These are phyloP conservation scores for Penicillium chermesinum DNA, from an alignment of 495 filamentous ascomycete species.

Conservation along the genomic window DNA sequence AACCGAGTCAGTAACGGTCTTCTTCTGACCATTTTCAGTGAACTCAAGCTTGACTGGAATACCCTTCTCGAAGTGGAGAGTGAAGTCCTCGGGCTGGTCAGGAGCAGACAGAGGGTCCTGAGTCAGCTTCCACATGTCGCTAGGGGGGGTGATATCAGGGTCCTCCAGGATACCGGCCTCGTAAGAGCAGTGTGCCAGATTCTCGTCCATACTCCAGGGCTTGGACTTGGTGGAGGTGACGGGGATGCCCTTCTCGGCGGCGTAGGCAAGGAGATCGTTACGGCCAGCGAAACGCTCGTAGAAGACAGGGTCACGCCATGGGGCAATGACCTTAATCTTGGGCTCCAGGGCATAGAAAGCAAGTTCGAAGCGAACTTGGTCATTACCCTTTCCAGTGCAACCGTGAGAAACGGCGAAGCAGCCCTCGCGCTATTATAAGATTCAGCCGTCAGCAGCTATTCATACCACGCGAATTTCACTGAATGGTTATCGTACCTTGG, in stretches of 20 bases:
- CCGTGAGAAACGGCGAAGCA: constrained; percentile 65
- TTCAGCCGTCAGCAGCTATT: not conserved
- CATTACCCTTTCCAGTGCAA: constrained; percentile 83
- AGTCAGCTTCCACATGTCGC: constrained; percentile 83
- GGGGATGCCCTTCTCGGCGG: constrained; percentile 69
- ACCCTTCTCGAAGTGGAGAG: constrained; percentile 78
- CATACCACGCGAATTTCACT: not conserved
- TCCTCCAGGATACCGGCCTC: constrained; percentile 68
- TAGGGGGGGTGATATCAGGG: constrained; percentile 54
- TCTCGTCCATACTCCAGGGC: constrained; percentile 80
- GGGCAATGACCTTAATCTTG: constrained; percentile 78
- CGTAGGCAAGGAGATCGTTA: constrained; percentile 85
- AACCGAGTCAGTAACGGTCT: constrained; percentile 67
- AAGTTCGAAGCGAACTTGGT: constrained; percentile 82
- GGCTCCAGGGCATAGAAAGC: constrained; percentile 72
- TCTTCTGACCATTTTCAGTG: constrained; percentile 41
- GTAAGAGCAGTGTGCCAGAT: constrained; percentile 86
- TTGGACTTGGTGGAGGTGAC: constrained; percentile 83
- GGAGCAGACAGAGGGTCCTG: constrained; percentile 72
- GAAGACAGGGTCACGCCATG: constrained; percentile 83
- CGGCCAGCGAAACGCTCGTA: constrained; percentile 77
- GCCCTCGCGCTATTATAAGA: constrained; percentile 28
- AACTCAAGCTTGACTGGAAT: constrained; percentile 67
- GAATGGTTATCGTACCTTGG: constrained; percentile 35
- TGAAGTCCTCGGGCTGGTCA: constrained; percentile 70